Percentiles rank a stretch among this genome's conserved stretches.
phyloP scores from a whole-genome alignment of 2,329 filamentous ascomycete genomes.

The Fusarium gaditjirri region DNA sequence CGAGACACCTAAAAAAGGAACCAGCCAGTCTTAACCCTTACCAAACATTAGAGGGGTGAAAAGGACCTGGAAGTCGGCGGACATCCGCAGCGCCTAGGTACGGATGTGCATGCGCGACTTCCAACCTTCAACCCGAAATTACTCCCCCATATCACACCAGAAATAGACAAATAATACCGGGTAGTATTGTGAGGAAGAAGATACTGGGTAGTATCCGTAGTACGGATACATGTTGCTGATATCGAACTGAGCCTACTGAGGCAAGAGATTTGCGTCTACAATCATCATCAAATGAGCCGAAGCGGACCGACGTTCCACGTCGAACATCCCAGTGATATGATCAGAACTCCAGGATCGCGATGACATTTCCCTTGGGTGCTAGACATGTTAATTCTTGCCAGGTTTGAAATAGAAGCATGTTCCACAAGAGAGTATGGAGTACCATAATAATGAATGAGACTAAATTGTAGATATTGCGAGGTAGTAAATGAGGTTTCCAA shows the following conservation, averaged over 20 bases:
- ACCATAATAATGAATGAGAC: background rate
- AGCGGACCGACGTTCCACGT: constrained; percentile 24
- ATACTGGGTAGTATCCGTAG: background rate
- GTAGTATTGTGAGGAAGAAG: background rate
- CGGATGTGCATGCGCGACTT: background rate
- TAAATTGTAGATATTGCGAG: background rate
- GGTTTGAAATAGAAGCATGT: background rate
- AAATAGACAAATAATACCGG: constrained; percentile 11
- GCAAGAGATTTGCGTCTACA: constrained; percentile 2
- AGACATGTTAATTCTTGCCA: background rate
- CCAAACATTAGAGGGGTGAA: background rate
- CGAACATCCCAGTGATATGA: background rate
- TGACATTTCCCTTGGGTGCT: background rate
- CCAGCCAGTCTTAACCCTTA: background rate
- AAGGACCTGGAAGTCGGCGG: constrained; percentile 2
- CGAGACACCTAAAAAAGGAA: constrained; percentile 34
- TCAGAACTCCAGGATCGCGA: background rate
- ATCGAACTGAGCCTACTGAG: background rate
- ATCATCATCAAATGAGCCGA: constrained; percentile 18
- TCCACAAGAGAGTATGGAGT: background rate
- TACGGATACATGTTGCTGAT: background rate
- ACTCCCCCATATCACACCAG: background rate
- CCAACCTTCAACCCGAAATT: constrained; percentile 13
- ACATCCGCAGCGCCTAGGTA: background rate
- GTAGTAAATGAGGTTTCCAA: background rate